phyloP scores from a whole-genome alignment of 805 yeast species.

The Ogataea neopini region DNA sequence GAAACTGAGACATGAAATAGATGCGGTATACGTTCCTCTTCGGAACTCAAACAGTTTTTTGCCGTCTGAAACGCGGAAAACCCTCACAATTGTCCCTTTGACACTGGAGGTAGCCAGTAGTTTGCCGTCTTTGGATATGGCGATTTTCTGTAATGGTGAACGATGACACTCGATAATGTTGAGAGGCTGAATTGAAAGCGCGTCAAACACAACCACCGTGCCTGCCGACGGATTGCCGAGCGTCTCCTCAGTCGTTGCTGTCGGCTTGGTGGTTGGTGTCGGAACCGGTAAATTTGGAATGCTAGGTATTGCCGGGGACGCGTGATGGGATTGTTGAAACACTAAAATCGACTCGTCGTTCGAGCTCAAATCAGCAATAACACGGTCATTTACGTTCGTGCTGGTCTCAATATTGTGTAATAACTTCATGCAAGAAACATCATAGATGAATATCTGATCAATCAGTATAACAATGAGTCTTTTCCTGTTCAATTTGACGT shows the following conservation, averaged over 20 bases:
- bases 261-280: too few relatives aligned
- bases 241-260: neutral
- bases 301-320: neutral
- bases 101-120: slow-evolving; percentile 85
- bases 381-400: slow-evolving; percentile 27
- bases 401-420: slow-evolving; percentile 66
- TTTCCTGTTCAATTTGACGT: slow-evolving; percentile 77
- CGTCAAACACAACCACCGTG: slow-evolving; percentile 77
- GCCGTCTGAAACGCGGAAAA: slow-evolving; percentile 71
- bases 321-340: slow-evolving; percentile 49
- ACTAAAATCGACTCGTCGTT: slow-evolving; percentile 52
- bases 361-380: slow-evolving; percentile 36
- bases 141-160: slow-evolving; percentile 65
- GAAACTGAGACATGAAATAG: slow-evolving; percentile 74
- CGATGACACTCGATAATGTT: slow-evolving; percentile 87
- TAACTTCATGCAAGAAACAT: slow-evolving; percentile 84
- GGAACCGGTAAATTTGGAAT: too few relatives aligned
- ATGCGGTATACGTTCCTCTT: slow-evolving; percentile 84
- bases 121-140: slow-evolving; percentile 73
- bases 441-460: slow-evolving; percentile 86
- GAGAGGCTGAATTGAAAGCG: slow-evolving; percentile 68
- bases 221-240: slow-evolving; percentile 42
- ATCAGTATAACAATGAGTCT: slow-evolving; percentile 74
- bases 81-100: slow-evolving; percentile 86
- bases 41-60: slow-evolving; percentile 69